Evolutionary conservation across 257 asterid genomes (phyloP), one percentile per base, ranked within the genome.

Genomic region (Vinca minor): DNA sequence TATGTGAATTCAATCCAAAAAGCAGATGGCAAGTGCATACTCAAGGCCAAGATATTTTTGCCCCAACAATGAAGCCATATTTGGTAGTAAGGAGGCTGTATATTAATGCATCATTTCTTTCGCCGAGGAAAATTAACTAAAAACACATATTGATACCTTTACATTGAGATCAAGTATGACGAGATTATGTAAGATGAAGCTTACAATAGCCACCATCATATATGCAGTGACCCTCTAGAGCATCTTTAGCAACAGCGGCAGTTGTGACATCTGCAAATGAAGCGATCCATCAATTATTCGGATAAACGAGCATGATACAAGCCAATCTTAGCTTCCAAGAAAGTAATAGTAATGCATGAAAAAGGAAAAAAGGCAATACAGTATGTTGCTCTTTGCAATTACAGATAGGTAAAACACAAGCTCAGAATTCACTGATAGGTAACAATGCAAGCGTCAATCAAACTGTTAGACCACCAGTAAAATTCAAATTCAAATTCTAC

Each of bases 171-270:
- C 96, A 83, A 83, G 95, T 83, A 83, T 89, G 95, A 84, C 89
- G 91, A 86, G 96, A 89, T 87, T 77, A 86, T 81, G 95, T 83
- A 83, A 86, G 85, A 83, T 89, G 96, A 87, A 86, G 91, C 94
- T 86, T 89, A 89, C 96, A 89, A 78, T 86, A 89, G 95, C 96
- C 96, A 76, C 95, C 96, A 65, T 89, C 96, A 86, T 86, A 86
- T 63, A 89, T 89, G 91, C 95, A 86, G 76, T 89, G 95, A 56
- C 96, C 96, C 78, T 86, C 95, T 67, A 89, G 78, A 34, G 95
- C 84, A 14, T 80, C 82, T 80, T 86, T 86, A 45, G 95, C 96
- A 52, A 77, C 78, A 68, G 85, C 70, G 29, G 95, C 96, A 53
- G 87, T 84, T 63, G 87, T 8, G 36, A 80, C 70, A 77, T 86